Percentiles rank a stretch among this genome's conserved stretches.
These are phyloP conservation scores for Mycocentrospora acerina DNA, from an alignment of 2,329 filamentous ascomycete species.

Conservation along the genomic window DNA sequence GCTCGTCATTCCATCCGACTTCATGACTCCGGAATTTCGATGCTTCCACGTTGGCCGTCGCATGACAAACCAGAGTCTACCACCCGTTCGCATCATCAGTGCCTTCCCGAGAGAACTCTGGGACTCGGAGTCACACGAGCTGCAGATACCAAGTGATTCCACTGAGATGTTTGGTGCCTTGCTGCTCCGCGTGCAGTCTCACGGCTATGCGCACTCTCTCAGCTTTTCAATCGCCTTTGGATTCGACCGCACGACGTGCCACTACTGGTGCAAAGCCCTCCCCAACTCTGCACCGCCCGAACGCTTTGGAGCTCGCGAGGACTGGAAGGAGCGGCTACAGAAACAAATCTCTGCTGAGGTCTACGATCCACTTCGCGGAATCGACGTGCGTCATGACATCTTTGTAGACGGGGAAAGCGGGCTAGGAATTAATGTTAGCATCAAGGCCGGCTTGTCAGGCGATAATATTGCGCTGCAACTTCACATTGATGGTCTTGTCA, in stretches of 20 bases:
- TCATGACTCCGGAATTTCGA: constrained; percentile 20
- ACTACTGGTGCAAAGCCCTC: constrained; percentile 28
- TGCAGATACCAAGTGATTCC: constrained; percentile 13
- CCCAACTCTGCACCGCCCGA: constrained; percentile 10
- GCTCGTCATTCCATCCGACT: constrained; percentile 21
- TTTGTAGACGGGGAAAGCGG: constrained; percentile 17
- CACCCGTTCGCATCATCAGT: constrained; percentile 19
- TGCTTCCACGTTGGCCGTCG: constrained; percentile 23
- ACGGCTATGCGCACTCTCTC: constrained; percentile 15
- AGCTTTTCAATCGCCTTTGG: constrained; percentile 23
- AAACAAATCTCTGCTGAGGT: constrained; percentile 15
- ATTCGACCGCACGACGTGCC: constrained; percentile 18
- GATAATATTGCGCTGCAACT: constrained; percentile 23
- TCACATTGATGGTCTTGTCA: constrained; percentile 23
- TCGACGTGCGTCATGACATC: constrained; percentile 21
- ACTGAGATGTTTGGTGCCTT: constrained; percentile 16
- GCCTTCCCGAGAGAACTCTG: constrained; percentile 17
- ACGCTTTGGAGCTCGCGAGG: constrained; percentile 2
- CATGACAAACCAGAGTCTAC: constrained; percentile 13
- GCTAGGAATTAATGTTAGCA: constrained; percentile 18
- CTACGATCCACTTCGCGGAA: constrained; percentile 13
- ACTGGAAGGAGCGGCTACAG: constrained; percentile 17
- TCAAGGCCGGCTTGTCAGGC: constrained; percentile 19
- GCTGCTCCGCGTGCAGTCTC: constrained; percentile 18
- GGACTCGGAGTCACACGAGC: constrained; percentile 14